phyloP scores from a whole-genome alignment of 805 yeast species.

The Dipodascopsis tothii region DNA sequence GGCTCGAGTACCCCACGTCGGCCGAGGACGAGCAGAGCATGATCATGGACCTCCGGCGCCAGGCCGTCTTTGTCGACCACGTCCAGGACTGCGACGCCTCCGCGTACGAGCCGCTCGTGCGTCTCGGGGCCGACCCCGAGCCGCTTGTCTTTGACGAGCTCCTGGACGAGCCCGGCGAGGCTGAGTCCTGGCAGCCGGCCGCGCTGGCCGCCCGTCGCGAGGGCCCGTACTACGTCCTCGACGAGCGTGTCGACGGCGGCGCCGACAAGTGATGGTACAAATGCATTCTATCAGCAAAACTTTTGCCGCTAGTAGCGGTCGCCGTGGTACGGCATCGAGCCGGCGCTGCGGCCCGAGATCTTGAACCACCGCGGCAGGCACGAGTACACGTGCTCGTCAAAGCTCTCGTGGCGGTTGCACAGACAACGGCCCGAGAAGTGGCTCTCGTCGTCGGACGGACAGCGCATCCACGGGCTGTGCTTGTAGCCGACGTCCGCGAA shows the following conservation, averaged over 20 bases:
- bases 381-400: conserved; percentile 24
- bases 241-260: conserved; percentile 4
- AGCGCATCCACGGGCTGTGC: conserved; percentile 44
- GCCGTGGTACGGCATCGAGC: conserved; percentile 18
- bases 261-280: background rate
- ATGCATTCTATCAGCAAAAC: background rate
- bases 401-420: conserved; percentile 21
- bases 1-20: conserved; percentile 23
- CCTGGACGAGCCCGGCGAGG: conserved; percentile 12
- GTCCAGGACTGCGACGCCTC: conserved; percentile 31
- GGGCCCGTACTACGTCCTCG: conserved; percentile 14
- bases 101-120: conserved; percentile 30
- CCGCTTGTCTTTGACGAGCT: conserved; percentile 16
- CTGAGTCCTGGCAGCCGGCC: conserved; percentile 5
- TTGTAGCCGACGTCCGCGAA: conserved; percentile 55
- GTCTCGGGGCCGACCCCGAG: conserved; percentile 13
- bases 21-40: conserved; percentile 22
- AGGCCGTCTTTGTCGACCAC: conserved; percentile 35
- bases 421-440: conserved; percentile 21
- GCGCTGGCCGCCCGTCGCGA: conserved; percentile 6
- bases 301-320: background rate
- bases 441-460: conserved; percentile 23
- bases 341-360: conserved; percentile 20
- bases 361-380: conserved; percentile 25
- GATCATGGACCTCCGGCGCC: conserved; percentile 30